A percentile compares a stretch with the other conserved stretches of the same genome.
Evolutionary conservation across 495 filamentous ascomycete species (phyloP).

Genomic region (Cercophora samala): DNA sequence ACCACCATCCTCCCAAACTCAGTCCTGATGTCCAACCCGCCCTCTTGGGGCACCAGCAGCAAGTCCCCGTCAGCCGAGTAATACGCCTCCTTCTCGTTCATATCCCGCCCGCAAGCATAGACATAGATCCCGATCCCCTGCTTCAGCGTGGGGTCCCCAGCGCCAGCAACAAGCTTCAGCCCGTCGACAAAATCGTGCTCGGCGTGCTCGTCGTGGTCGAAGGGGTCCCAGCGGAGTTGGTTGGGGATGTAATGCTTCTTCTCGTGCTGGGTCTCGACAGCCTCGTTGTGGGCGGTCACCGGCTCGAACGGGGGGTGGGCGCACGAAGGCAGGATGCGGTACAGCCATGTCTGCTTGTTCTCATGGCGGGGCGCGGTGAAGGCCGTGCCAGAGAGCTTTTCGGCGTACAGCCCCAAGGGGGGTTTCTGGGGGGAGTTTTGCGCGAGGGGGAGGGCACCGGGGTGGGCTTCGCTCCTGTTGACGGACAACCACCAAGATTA

Average conservation of each 20-base stretch:
- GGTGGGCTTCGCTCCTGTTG: conserved; percentile 46
- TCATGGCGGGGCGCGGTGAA: conserved; percentile 88
- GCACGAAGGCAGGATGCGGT: conserved; percentile 80
- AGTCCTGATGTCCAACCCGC: conserved; percentile 79
- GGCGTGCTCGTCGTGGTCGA: conserved; percentile 59
- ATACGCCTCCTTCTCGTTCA: conserved; percentile 71
- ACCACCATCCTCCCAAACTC: conserved; percentile 81
- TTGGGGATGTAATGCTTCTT: conserved; percentile 74
- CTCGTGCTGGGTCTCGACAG: conserved; percentile 18
- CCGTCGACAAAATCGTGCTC: conserved; percentile 74
- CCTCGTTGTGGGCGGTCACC: conserved; percentile 30
- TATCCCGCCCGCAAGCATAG: conserved; percentile 76
- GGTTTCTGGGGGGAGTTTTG: conserved; percentile 89
- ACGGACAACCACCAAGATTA: not conserved
- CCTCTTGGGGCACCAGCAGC: conserved; percentile 80
- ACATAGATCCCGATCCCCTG: conserved; percentile 76
- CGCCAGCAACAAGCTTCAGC: conserved; percentile 72
- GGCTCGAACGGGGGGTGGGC: conserved; percentile 71
- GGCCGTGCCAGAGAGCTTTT: conserved; percentile 90
- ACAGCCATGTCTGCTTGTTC: conserved; percentile 93
- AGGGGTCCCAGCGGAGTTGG: conserved; percentile 89
- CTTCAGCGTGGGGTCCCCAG: conserved; percentile 80
- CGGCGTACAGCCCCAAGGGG: conserved; percentile 78
- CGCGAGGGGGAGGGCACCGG: conserved; percentile 52
- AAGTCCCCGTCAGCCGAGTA: conserved; percentile 92